Evolutionary conservation across 1,284 basidiomycete species (phyloP), one percentile per base, ranked within the genome.

Genomic region (Cutaneotrichosporon cavernicola): DNA sequence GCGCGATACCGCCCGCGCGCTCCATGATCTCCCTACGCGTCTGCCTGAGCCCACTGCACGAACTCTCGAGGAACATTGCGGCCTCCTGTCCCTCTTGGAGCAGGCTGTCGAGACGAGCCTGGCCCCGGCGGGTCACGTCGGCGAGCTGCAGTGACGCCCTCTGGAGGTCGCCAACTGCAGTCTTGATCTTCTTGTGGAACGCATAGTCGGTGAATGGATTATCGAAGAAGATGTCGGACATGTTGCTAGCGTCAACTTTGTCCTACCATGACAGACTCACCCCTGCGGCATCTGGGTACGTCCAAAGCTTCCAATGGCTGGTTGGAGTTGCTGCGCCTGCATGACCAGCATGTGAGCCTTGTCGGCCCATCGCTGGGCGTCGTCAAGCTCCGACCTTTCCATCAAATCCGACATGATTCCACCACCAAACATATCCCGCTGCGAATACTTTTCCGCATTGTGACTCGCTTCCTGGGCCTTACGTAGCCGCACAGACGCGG

Each of bases 151-250:
- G n/a, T n/a, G 32, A 52, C 10, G 50, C 60, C 11, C 8, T 11
- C 18, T 46, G 47, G 30, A 65, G 50, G 18, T 60, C 22, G 4
- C 40, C 49, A 21, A 32, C 50, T 5, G 61, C 61, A 4, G 36
- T 52, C 52, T 64, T 21, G 40, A 69, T 69, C 59, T 65, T 67
- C 22, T 65, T 60, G 55, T 69, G 69, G 58, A 70, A 68, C 34
- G 62, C 61, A n/a, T 63, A 60, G 55, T 72, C 71, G 46, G 64
- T 67, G 43, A 68, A 70, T n/a, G 67, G 61, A 50, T 68, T 69
- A 62, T 72, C 71, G 58, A 72, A 72, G 38, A 70, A 65, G 56
- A 72, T 59, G 51, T 72, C 71, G 6, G 63, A 56, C 65, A 70
- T 49, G 32, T 62, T 59, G 43, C 64, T 64, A 58, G 2, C 10